A percentile compares a stretch with the other conserved stretches of the same genome.
Conservation (phyloP, 257 asterid species). For the Capsicum chinense region DNA sequence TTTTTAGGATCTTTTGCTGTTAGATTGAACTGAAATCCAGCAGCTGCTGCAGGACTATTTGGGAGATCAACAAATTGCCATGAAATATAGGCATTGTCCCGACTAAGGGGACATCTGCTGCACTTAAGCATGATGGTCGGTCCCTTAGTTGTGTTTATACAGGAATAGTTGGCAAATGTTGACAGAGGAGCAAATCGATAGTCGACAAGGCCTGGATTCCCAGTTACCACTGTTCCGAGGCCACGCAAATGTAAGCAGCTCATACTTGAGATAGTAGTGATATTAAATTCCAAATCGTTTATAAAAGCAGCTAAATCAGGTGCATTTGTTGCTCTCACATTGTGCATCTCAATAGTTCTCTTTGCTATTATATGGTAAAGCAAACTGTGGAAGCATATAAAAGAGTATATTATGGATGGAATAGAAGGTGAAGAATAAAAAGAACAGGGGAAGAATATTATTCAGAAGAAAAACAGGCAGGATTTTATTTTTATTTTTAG, state of each 20-base stretch:
- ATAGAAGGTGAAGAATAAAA: neutral
- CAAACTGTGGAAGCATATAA: slow-evolving; percentile 57
- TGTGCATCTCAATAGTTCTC: slow-evolving; percentile 88
- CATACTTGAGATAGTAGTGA: slow-evolving; percentile 88
- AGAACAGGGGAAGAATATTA: neutral
- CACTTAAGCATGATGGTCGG: slow-evolving; percentile 77
- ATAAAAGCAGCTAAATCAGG: slow-evolving; percentile 77
- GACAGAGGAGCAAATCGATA: slow-evolving; percentile 69
- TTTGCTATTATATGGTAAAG: slow-evolving; percentile 85
- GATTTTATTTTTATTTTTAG: neutral
- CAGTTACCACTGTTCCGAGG: slow-evolving; percentile 69
- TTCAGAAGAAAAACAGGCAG: slow-evolving; percentile 2
- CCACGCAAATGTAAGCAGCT: slow-evolving; percentile 89
- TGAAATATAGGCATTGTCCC: slow-evolving; percentile 64
- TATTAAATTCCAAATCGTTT: slow-evolving; percentile 81
- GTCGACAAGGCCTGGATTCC: slow-evolving; percentile 67
- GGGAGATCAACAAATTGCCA: slow-evolving; percentile 96
- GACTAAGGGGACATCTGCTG: slow-evolving; percentile 60
- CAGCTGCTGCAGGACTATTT: slow-evolving; percentile 81
- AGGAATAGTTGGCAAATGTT: slow-evolving; percentile 75
- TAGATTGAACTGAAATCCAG: slow-evolving; percentile 86
- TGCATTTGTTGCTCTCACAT: slow-evolving; percentile 75
- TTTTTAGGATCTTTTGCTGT: slow-evolving; percentile 68
- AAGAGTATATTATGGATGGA: neutral
- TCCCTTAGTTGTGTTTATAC: slow-evolving; percentile 79